A percentile compares a stretch with the other conserved stretches of the same genome.
These are phyloP conservation scores for Alternaria brassicae DNA, from an alignment of 2,329 filamentous ascomycete species.

Conservation along the genomic window DNA sequence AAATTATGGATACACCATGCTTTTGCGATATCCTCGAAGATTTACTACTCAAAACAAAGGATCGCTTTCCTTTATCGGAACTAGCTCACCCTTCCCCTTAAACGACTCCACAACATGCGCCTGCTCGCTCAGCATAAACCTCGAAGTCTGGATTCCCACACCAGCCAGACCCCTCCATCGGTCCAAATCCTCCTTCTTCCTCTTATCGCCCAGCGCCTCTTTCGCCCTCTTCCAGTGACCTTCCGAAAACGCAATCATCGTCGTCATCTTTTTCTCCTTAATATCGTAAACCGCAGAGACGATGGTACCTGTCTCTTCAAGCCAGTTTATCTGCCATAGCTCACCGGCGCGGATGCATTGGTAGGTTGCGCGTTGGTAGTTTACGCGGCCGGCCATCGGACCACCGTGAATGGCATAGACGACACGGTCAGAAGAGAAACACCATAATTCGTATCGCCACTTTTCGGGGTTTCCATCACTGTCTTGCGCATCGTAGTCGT, in stretches of 20 bases:
- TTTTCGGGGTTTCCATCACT: conserved; percentile 60
- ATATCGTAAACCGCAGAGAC: conserved; percentile 65
- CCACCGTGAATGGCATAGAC: conserved; percentile 68
- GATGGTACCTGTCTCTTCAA: conserved; percentile 67
- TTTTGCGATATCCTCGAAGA: neutral
- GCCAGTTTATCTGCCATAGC: conserved; percentile 67
- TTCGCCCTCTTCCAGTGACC: conserved; percentile 62
- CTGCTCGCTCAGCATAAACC: conserved; percentile 62
- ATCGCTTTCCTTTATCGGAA: conserved; percentile 51
- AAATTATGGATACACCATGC: neutral
- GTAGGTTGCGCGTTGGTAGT: conserved; percentile 63
- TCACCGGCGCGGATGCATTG: conserved; percentile 66
- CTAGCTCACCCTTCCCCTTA: conserved; percentile 58
- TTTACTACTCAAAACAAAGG: conserved; percentile 21
- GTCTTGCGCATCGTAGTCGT: conserved; percentile 63
- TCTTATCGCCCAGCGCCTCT: conserved; percentile 64
- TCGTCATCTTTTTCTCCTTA: conserved; percentile 56
- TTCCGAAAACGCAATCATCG: conserved; percentile 62
- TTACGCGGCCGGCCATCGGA: conserved; percentile 59
- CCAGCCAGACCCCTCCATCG: conserved; percentile 60
- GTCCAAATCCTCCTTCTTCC: conserved; percentile 59
- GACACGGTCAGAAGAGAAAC: conserved; percentile 61
- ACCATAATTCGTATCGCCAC: conserved; percentile 70
- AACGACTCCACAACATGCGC: conserved; percentile 60
- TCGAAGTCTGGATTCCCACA: conserved; percentile 59